A percentile compares a stretch with the other conserved stretches of the same genome.
Conservation (phyloP, 192 early-diverging fungal species). For the Mortierella antarctica region DNA sequence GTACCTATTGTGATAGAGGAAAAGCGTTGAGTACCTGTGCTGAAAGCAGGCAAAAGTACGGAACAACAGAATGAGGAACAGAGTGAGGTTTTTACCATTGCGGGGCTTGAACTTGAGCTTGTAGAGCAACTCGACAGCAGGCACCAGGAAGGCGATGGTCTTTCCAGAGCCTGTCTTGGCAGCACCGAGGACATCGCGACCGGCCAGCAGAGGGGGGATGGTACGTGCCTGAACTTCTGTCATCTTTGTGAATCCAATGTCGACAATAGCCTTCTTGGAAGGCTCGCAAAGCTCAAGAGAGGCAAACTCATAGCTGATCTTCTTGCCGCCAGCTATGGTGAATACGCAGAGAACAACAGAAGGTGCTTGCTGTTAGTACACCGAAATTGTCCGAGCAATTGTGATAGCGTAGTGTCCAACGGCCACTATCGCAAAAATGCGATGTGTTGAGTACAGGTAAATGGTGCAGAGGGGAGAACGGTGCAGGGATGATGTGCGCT, state of each 20-base stretch:
- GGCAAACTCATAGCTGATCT: constrained; percentile 73
- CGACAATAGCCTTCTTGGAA: constrained; percentile 84
- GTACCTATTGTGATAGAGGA: constrained; percentile 67
- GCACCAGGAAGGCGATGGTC: constrained; percentile 96
- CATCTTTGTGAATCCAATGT: constrained; percentile 95
- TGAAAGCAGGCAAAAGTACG: too few relatives aligned
- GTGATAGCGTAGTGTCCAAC: too few relatives aligned
- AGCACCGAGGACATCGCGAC: constrained; percentile 96
- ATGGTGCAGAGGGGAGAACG: neutral
- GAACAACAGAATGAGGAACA: constrained; percentile 2
- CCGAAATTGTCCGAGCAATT: too few relatives aligned
- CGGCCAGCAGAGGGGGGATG: constrained; percentile 95
- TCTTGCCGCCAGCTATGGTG: constrained; percentile 25
- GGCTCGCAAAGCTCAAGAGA: constrained; percentile 83
- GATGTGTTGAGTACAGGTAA: neutral
- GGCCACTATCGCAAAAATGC: neutral
- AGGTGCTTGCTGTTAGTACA: too few relatives aligned
- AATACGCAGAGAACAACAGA: neutral
- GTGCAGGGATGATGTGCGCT: neutral
- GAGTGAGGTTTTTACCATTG: constrained; percentile 69
- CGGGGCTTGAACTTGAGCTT: constrained; percentile 96
- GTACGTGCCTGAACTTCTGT: constrained; percentile 97
- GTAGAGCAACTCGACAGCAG: constrained; percentile 91
- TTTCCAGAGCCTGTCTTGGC: constrained; percentile 99
- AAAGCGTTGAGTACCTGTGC: neutral